Evolutionary conservation across 164 flowering plant genomes (phyloP), one percentile per base, ranked within the genome.

Genomic region (Santalum album): DNA sequence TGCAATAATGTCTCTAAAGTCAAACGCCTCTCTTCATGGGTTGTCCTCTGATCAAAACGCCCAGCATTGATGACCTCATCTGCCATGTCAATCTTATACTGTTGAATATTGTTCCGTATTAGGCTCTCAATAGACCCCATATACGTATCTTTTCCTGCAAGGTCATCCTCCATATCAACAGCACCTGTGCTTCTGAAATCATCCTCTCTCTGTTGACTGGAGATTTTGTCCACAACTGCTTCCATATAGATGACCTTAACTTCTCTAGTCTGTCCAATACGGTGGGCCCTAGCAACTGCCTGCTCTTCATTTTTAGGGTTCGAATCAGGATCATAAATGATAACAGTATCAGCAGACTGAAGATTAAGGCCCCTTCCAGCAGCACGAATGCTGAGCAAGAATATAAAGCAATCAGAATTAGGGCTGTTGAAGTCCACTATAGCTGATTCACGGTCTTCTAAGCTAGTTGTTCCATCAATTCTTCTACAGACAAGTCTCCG

Each of bases 1-100:
- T 84, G 99, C 70, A 94, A 70, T 63, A 94, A 69, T 42, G 92
- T 75, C 67, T 94, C 99, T 25, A 94, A 69, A 52, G 99, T 94
- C 72, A 86, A 15, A 7, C 99, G 86, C 53, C 99, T 77, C 69
- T 90, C 97, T 73, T 94, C 99, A 70, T 94, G 99, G 5, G 99
- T 90, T 39, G 99, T 90, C 61, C 99, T 81, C 69, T 94, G 99
- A 67, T 94, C 99, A 81, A 94, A 90, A 35, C 99, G 90, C 34
- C 99, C 99, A 51, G 99, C 99, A 81, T 94, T 94, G 59, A 94
- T 94, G 26, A 94, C 99, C 69, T 94, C 99, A 77, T 94, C 99
- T 24, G 99, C 99, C 99, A 94, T 94, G 63, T 94, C 99, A 59
- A 94, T 94, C 75, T 94, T 94, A 69, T 94, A 94, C 51, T 94